Evolutionary conservation across 2,329 filamentous ascomycete species (phyloP).

Genomic region (Epicoccum nigrum): DNA sequence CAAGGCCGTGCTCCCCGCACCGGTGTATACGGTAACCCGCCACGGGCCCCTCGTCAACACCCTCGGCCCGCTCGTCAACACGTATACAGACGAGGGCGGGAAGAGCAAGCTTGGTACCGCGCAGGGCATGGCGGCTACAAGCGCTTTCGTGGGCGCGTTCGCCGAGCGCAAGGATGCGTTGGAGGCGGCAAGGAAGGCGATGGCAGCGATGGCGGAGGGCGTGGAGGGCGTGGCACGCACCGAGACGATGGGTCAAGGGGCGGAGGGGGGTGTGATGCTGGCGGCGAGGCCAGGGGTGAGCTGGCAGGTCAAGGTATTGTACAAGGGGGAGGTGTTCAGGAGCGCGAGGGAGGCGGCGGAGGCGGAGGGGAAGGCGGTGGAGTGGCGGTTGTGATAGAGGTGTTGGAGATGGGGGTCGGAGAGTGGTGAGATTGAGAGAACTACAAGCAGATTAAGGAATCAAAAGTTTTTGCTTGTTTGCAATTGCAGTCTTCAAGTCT

Average conservation of each 20-base stretch:
- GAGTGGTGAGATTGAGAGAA: too few relatives aligned
- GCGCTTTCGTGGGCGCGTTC: slow-evolving; percentile 14
- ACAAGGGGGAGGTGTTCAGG: slow-evolving; percentile 24
- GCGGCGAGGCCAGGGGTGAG: slow-evolving; percentile 16
- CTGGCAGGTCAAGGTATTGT: slow-evolving; percentile 30
- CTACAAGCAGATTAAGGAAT: too few relatives aligned
- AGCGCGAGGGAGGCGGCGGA: slow-evolving; percentile 19
- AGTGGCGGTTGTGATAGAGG: too few relatives aligned
- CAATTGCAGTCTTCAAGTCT: too few relatives aligned
- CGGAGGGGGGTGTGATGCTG: slow-evolving; percentile 22
- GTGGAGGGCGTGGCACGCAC: neutral
- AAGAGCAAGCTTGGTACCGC: neutral
- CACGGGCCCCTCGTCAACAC: slow-evolving; percentile 26
- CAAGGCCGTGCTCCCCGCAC: slow-evolving; percentile 14
- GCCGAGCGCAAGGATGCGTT: slow-evolving; percentile 12
- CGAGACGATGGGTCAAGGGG: slow-evolving; percentile 20
- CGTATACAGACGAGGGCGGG: too few relatives aligned
- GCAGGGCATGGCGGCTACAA: slow-evolving; percentile 12
- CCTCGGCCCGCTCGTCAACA: too few relatives aligned
- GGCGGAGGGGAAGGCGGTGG: too few relatives aligned
- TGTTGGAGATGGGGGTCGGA: too few relatives aligned
- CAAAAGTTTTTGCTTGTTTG: too few relatives aligned
- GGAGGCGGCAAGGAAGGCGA: slow-evolving; percentile 17
- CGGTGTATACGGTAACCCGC: slow-evolving; percentile 26
- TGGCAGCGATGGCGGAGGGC: slow-evolving; percentile 18